phyloP scores from a whole-genome alignment of 2,329 filamentous ascomycete genomes.

The Coleophoma crateriformis region DNA sequence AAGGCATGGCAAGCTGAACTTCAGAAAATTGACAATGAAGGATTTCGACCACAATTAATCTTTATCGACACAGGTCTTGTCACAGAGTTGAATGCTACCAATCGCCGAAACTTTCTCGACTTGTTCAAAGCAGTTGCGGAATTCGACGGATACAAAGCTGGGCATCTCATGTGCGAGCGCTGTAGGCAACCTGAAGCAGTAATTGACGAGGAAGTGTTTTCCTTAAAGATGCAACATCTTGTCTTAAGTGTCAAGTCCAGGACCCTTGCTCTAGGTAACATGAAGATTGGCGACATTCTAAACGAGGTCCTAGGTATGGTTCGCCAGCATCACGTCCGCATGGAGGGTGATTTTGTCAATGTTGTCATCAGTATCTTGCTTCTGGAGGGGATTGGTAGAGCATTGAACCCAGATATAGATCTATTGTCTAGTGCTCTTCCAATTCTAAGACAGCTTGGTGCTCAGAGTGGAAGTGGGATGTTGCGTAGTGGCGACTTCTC shows the following conservation, averaged over 20 bases:
- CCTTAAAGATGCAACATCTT: constrained; percentile 93
- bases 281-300: constrained; percentile 93
- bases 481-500: constrained; percentile 69
- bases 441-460: constrained; percentile 81
- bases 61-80: constrained; percentile 97
- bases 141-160: constrained; percentile 94
- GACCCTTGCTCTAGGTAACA: constrained; percentile 86
- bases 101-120: constrained; percentile 87
- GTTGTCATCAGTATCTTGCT: constrained; percentile 93
- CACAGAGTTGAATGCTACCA: constrained; percentile 82
- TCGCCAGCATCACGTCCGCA: constrained; percentile 80
- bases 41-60: constrained; percentile 87
- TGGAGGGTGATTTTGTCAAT: constrained; percentile 98
- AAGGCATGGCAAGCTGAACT: constrained; percentile 72
- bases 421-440: constrained; percentile 81
- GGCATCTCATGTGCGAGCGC: constrained; percentile 91
- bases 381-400: constrained; percentile 88
- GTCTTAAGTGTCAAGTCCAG: constrained; percentile 85
- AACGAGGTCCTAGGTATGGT: constrained; percentile 92
- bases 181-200: constrained; percentile 91
- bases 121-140: constrained; percentile 94
- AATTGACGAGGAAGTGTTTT: constrained; percentile 83
- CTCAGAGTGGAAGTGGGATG: constrained; percentile 67
- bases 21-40: constrained; percentile 72
- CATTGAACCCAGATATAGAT: constrained; percentile 80